phyloP scores from a whole-genome alignment of 2,329 filamentous ascomycete genomes.

The Didymella exigua region DNA sequence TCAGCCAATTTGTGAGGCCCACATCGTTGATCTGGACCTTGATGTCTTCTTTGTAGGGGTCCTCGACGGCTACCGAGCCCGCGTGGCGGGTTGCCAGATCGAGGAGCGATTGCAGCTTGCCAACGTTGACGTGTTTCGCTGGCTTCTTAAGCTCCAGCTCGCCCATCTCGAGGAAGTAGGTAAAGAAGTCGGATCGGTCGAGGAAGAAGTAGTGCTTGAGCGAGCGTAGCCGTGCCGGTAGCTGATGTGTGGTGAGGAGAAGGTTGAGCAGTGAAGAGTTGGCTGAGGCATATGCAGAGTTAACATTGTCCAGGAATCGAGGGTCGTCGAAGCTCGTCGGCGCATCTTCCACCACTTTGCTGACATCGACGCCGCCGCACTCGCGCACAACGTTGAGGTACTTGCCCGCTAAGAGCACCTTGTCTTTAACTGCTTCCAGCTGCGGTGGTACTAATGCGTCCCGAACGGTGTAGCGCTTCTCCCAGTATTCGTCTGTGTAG shows the following conservation, averaged over 20 bases:
- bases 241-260: conserved; percentile 87
- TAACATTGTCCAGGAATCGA: conserved; percentile 93
- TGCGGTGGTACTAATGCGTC: conserved; percentile 92
- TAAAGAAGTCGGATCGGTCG: conserved; percentile 96
- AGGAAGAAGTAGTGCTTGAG: conserved; percentile 99
- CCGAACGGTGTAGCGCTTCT: conserved; percentile 92
- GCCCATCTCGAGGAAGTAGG: conserved; percentile 93
- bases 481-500: conserved; percentile 99
- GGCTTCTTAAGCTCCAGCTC: conserved; percentile 89
- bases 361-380: conserved; percentile 93
- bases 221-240: conserved; percentile 84
- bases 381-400: conserved; percentile 98
- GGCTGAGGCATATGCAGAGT: conserved; percentile 90
- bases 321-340: conserved; percentile 90
- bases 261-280: conserved; percentile 92
- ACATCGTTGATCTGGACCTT: conserved; percentile 97
- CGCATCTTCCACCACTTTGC: conserved; percentile 85
- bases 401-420: conserved; percentile 92
- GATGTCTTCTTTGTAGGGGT: conserved; percentile 98
- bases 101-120: conserved; percentile 92
- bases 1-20: conserved; percentile 88
- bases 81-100: conserved; percentile 96
- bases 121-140: conserved; percentile 84
- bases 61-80: conserved; percentile 88
- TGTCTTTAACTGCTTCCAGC: conserved; percentile 87